Conservation (phyloP, 192 early-diverging fungal species). For the Backusella parvicylindrica region DNA sequence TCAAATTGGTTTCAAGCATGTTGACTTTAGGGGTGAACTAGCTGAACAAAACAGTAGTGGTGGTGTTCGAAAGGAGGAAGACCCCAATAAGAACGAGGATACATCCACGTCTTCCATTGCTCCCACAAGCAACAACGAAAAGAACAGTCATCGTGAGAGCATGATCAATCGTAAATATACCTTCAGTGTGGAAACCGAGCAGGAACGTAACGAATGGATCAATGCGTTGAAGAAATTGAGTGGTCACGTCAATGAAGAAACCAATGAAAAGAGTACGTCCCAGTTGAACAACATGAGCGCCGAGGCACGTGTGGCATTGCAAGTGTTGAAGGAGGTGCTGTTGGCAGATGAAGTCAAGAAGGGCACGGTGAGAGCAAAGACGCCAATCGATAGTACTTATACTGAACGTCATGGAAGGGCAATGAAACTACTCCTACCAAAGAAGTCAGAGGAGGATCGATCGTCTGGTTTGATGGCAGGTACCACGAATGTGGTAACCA, state of each 20-base stretch:
- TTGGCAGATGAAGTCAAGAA: conserved; percentile 42
- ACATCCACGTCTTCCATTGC: not conserved
- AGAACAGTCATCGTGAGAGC: not conserved
- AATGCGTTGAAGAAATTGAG: conserved; percentile 16
- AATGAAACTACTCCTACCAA: not conserved
- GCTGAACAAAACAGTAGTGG: too few species aligned
- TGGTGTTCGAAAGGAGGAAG: not conserved
- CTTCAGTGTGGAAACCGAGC: conserved; percentile 36
- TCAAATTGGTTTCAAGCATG: conserved; percentile 49
- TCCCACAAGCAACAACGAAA: not conserved
- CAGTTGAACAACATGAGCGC: not conserved
- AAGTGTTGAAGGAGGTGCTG: conserved; percentile 44
- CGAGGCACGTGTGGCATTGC: conserved; percentile 45
- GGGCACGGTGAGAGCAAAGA: conserved; percentile 16
- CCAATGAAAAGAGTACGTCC: conserved; percentile 2
- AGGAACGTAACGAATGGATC: conserved; percentile 24
- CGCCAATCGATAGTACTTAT: not conserved
- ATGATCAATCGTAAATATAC: conserved; percentile 24
- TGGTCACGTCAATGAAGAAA: conserved; percentile 18
- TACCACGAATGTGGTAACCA: conserved; percentile 28
- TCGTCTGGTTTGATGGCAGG: not conserved
- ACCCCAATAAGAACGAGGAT: too few species aligned
- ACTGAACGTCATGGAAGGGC: not conserved
- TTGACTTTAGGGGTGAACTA: not conserved
- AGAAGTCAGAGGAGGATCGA: not conserved